Base-by-base conservation (phyloP, 2,329 filamentous ascomycete genomes). In the Monilinia polystroma region DNA sequence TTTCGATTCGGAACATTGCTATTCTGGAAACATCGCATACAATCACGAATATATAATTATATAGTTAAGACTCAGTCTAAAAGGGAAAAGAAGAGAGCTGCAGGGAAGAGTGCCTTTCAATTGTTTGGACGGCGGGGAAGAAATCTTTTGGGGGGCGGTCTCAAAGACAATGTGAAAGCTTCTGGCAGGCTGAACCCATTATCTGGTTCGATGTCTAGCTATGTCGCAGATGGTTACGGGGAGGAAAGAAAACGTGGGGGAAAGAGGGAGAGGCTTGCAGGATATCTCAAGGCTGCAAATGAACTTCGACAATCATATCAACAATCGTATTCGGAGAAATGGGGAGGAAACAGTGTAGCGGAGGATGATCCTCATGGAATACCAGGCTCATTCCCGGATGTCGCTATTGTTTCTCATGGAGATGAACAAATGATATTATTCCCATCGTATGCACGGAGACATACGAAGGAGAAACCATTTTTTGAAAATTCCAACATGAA, bases 381-480 rank as follows among this genome's bases (percentile, higher is more conserved):
- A 41, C 89, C 92, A 0, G 90, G 90, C 0, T 87, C 89, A 1
- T 97, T 96, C 74, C 92, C 93, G 0, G 90, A 97, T 72, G 90
- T 92, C 23, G 86, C 90, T n/a, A 90, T 97, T 68, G 86, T 90
- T 20, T 85, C 87, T 14, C 88, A 87, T 69, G 93, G 92, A 16
- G 86, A 92, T 68, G 93, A 97, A 77, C 92, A 98, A 79, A 92
- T 99, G 88, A 87, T 99, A 12, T 77, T 99, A 32, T 99, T 99
- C 72, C 95, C 95, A 0, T 97, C 92, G 64, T 99, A 99, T 92
- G 92, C 11, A 88, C 93, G 75, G 73, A 76, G 70, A 69, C 77
- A 71, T 71, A 72, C 49, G 68, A 72, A 78, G 23, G 69, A 70
- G 43, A 67, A 73, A 32, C 68, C 72, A 32, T 76, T 76, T 64